Evolutionary conservation across 2,329 filamentous ascomycete genomes (phyloP), one percentile per base, ranked within the genome.

Genomic region (Periconia sp.): DNA sequence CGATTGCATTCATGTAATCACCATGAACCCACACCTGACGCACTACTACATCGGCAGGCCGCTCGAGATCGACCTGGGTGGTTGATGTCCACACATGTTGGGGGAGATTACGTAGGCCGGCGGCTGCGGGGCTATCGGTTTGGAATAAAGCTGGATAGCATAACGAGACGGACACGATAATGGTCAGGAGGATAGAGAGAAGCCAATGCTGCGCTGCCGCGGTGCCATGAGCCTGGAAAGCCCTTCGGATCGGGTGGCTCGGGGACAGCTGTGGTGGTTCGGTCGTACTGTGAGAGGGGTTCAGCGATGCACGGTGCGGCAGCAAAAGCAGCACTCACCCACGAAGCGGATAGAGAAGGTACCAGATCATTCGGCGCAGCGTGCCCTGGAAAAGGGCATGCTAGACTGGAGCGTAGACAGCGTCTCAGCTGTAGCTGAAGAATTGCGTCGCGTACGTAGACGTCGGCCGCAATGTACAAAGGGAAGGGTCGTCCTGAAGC

Each of bases 11-110:
- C 85, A 92, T 92, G 62, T 91, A 91, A 65, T 81, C 86, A 50
- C 87, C 87, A 61, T 92, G 87, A 12, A 92, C 79, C 88, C 88
- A 92, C 42, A 89, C 80, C 43, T 88, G 88, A 54, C 87, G 86
- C 82, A 92, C 87, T 42, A 88, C 83, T n/a, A 92, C 83, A 65
- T 92, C 87, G 31, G 76, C 73, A 18, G 71, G 62, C 4, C 71
- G 69, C 40, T 74, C 74, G 34, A 80, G 79, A 24, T 79, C 71
- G 40, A 88, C 74, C 19, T 85, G 82, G 46, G 83, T 81, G 5
- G 86, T 86, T 25, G 85, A 85, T 18, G 88, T 91, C 88, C 88
- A 92, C 54, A 88, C 87, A 79, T 92, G 86, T 60, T 86, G 84
- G 21, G 88, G 88, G 6, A 91, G 74, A 49, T 84, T 87, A 38